These are phyloP conservation scores for Zygosaccharomyces gambellarensis DNA, from an alignment of 805 yeast species.

Conservation along the genomic window DNA sequence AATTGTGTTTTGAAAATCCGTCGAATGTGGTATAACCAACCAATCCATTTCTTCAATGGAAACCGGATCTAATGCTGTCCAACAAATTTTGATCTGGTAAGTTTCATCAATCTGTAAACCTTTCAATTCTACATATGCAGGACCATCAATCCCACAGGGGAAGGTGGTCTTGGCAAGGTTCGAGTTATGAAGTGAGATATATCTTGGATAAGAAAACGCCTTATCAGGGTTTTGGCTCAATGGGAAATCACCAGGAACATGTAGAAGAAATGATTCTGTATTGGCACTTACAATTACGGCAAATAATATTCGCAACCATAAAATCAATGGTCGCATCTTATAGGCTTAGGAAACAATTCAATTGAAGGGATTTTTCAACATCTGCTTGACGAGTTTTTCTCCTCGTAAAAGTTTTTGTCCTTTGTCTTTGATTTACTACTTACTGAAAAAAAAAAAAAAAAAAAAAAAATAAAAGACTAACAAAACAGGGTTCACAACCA, in stretches of 20 bases:
- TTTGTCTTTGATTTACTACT: neutral
- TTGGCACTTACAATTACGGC: slow-evolving; percentile 12
- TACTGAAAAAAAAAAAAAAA: neutral
- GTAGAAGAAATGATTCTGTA: slow-evolving; percentile 19
- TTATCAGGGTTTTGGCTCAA: neutral
- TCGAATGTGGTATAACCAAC: slow-evolving; percentile 12
- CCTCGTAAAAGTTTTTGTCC: neutral
- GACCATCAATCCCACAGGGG: slow-evolving; percentile 1
- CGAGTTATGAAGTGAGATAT: slow-evolving; percentile 6
- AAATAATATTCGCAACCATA: neutral
- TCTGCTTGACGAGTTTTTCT: neutral
- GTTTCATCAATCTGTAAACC: slow-evolving; percentile 15
- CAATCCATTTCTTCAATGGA: slow-evolving; percentile 14
- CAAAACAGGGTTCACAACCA: neutral
- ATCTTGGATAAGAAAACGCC: slow-evolving; percentile 5
- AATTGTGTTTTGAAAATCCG: slow-evolving; percentile 10
- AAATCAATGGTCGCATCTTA: neutral
- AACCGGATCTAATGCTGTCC: slow-evolving; percentile 32
- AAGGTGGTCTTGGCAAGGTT: slow-evolving; percentile 10
- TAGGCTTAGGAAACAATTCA: neutral
- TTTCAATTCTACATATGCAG: slow-evolving; percentile 14
- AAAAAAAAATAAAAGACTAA: neutral
- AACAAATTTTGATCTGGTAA: slow-evolving; percentile 28
- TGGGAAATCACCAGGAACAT: slow-evolving; percentile 17
- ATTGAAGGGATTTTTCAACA: too few species aligned